Evolutionary conservation across 371 early-diverging fungal genomes (phyloP), one percentile per base, ranked within the genome.

Genomic region (Apophysomyces sp.): DNA sequence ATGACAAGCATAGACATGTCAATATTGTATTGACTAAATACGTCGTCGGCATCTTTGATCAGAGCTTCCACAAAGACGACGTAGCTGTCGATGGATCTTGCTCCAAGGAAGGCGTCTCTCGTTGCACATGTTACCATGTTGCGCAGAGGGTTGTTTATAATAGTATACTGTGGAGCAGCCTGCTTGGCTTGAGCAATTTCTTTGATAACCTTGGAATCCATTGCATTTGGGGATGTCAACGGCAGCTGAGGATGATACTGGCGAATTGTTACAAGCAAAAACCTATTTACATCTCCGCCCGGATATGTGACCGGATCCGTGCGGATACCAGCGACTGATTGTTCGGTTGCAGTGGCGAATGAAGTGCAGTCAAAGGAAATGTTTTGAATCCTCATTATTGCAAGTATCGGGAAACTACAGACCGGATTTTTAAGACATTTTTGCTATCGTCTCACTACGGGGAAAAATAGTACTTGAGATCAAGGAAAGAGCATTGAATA

Each of bases 71-170:
- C 66, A n/a, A 77, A 40, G 18, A 52, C 57, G 4, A 73, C 58
- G 61, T 71, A 80, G 18, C 66, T 60, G 1, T 63, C 57, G 5
- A 77, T 41, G 0, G 77, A 66, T 21, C 77, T 66, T 32, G 54
- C 28, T 0, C 76, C 79, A 18, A 52, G 29, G 16, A 60, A 70
- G 4, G 76, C 61, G 21, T 70, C 63, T n/a, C 53, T 29, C 5
- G 69, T 61, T 2, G 67, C 44, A n/a, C 59, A 39, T 21, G 65
- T 54, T 8, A 75, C 69, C 41, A 64, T 56, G 18, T 55, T 55
- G 21, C 72, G 69, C 24, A 75, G 61, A 21, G 59, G 59, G 54
- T 55, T 65, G 31, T 44, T 55, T 31, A 39, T 18, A 40, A 30
- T 30, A 44, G 44, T 62, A 31, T 62, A 55, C 18, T 21, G 26